Evolutionary conservation across 1,284 basidiomycete species (phyloP), one percentile per base, ranked within the genome.

Genomic region (Microbotryum violaceum): DNA sequence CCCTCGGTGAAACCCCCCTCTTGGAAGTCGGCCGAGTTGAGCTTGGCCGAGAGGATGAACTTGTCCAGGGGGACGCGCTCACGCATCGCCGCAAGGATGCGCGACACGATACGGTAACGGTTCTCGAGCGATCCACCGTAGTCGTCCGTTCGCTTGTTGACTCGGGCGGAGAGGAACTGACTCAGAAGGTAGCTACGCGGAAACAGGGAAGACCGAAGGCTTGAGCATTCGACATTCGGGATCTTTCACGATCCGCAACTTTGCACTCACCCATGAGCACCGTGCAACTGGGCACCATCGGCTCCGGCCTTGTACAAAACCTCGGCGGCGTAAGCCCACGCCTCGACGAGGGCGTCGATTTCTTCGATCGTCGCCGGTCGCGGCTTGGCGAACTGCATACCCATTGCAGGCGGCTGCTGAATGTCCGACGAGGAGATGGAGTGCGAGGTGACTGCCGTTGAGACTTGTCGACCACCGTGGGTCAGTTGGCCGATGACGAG

Each of bases 41-140:
- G 73, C 72, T 81, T 82, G 70, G 81, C 78, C 16, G 75, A 76
- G 42, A 81, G 70, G 44, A 80, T 68, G 70, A 82, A 81, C 55
- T 72, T 71, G 29, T 65, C 60, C 37, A 57, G 44, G 42, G 65
- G 73, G 7, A 78, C 74, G 12, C 71, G 70, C 31, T 67, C 65
- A 54, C 75, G 73, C 66, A 78, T 76, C 23, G 68, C 77, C 18
- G 72, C 71, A 49, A 77, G 62, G 45, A 76, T 74, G 33, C 75
- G 72, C 50, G 74, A 70, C 42, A 78, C 63, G 60, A 79, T 75
- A 12, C 76, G 69, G n/a, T 71, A 62, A 5, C 77, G 73, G 71
- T 78, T 77, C 66, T 77, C 75, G n/a, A 76, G 71, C 1, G 71
- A 67, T 12, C 77, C 77, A 37, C 77, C 77, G 62, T 75, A 78